Conservation (phyloP, 2,329 filamentous ascomycete species). For the Metarhizium brunneum region DNA sequence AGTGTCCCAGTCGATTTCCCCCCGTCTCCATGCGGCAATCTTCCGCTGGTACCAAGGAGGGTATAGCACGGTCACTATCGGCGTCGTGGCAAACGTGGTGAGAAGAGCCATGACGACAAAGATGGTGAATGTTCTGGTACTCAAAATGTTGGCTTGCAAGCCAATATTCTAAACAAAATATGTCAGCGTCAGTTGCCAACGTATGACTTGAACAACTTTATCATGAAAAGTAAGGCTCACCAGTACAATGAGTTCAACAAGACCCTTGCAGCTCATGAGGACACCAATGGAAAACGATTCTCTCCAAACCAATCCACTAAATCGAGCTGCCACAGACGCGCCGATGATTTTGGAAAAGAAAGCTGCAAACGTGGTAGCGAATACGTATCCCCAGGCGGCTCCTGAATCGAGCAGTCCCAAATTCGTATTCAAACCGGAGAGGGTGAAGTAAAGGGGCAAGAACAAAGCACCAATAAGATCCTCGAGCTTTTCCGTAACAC, state of each 20-base stretch:
- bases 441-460: constrained; percentile 83
- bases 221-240: constrained; percentile 36
- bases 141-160: constrained; percentile 72
- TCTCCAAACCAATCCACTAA: constrained; percentile 76
- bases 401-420: constrained; percentile 74
- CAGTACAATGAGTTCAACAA: constrained; percentile 91
- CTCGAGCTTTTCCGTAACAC: constrained; percentile 87
- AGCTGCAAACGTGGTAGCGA: constrained; percentile 73
- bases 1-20: constrained; percentile 79
- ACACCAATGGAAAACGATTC: constrained; percentile 83
- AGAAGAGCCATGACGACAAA: constrained; percentile 91
- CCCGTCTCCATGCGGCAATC: constrained; percentile 54
- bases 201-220: no score
- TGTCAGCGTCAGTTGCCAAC: background rate
- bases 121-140: constrained; percentile 76
- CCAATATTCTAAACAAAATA: constrained; percentile 51
- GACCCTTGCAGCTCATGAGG: constrained; percentile 92
- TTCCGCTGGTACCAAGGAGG: constrained; percentile 52
- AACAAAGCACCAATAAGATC: constrained; percentile 80
- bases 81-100: constrained; percentile 77
- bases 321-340: constrained; percentile 66
- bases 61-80: constrained; percentile 64
- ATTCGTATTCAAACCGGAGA: constrained; percentile 83
- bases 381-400: constrained; percentile 80
- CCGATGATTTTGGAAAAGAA: constrained; percentile 81